Conservation (phyloP, 805 yeast species). For the Teunomyces gatunensis region DNA sequence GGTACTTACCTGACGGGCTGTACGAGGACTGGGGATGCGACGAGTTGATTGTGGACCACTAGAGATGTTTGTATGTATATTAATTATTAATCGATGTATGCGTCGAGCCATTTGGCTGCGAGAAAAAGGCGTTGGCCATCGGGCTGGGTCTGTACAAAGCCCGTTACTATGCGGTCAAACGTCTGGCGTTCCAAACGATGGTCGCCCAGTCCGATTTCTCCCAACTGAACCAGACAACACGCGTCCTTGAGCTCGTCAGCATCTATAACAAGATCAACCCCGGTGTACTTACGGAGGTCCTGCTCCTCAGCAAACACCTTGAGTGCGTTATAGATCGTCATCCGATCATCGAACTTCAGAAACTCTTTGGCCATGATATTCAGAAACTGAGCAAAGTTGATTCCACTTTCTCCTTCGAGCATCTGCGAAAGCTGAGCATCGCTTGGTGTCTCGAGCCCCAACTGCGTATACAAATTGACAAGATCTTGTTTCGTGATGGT, state of each 20-base stretch:
- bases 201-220: conserved; percentile 48
- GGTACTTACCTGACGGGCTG: conserved; percentile 95
- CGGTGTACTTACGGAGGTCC: conserved; percentile 12
- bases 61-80: conserved; percentile 9
- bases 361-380: conserved; percentile 59
- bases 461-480: conserved; percentile 46
- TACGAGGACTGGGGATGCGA: conserved; percentile 99
- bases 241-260: conserved; percentile 48
- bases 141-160: conserved; percentile 55
- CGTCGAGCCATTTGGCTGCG: conserved; percentile 62
- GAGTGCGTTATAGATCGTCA: conserved; percentile 55
- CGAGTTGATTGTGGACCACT: conserved; percentile 86
- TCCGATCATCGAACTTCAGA: conserved; percentile 50
- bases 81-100: conserved; percentile 36
- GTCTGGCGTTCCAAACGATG: conserved; percentile 40
- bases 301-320: conserved; percentile 45
- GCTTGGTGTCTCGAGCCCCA: conserved; percentile 47
- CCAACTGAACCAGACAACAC: conserved; percentile 44
- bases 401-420: conserved; percentile 38
- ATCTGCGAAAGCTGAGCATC: conserved; percentile 47
- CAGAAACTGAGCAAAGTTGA: conserved; percentile 66
- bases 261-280: conserved; percentile 44
- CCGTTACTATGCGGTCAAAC: conserved; percentile 49
- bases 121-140: conserved; percentile 58
- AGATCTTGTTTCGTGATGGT: conserved; percentile 56